These are phyloP conservation scores for Lichtheimia corymbifera DNA, from an alignment of 371 early-diverging fungal genomes.

Conservation along the genomic window DNA sequence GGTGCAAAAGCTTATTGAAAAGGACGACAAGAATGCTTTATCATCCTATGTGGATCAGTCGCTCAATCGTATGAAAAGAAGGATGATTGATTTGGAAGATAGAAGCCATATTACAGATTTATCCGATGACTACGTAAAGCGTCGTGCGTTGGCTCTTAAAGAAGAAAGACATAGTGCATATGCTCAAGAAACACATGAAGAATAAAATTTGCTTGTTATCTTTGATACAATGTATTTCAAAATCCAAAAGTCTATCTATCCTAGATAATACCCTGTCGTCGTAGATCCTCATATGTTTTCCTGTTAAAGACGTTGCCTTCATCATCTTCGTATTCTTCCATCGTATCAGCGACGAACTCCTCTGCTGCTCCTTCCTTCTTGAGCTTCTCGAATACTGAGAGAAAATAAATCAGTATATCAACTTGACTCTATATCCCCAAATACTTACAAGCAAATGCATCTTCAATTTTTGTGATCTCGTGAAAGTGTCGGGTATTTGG, in stretches of 20 bases:
- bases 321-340: constrained; percentile 96
- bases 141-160: constrained; percentile 19
- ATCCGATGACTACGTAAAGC: constrained; percentile 23
- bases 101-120: constrained; percentile 10
- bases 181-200: constrained; percentile 14
- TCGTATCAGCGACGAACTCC: constrained; percentile 68
- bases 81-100: constrained; percentile 4
- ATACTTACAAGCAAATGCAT: constrained; percentile 84
- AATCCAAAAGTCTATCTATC: not conserved
- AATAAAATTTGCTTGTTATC: not conserved
- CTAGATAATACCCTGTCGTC: constrained; percentile 89
- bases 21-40: constrained; percentile 86
- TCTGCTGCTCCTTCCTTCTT: constrained; percentile 66
- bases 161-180: constrained; percentile 12
- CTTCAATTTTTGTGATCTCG: constrained; percentile 91
- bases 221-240: not conserved
- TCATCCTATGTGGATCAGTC: constrained; percentile 47
- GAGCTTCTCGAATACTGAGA: constrained; percentile 83
- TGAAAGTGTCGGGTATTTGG: constrained; percentile 93
- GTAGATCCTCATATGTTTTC: constrained; percentile 95
- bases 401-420: constrained; percentile 3
- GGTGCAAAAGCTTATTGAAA: constrained; percentile 80
- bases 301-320: constrained; percentile 98
- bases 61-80: constrained; percentile 11
- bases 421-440: not conserved